Evolutionary conservation across 306 rosid species (phyloP), one percentile per base, ranked within the genome.

Genomic region (Lupinus albus): DNA sequence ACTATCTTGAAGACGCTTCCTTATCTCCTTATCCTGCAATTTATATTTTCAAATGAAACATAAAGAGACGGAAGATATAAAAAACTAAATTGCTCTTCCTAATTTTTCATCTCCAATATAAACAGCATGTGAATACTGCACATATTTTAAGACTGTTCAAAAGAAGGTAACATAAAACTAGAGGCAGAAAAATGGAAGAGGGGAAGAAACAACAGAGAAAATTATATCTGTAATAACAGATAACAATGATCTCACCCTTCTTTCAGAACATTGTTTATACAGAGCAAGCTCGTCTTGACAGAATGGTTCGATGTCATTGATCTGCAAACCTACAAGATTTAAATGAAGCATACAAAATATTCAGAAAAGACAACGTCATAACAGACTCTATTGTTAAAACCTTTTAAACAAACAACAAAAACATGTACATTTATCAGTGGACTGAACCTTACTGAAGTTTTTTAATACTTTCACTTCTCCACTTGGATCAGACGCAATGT

Each of bases 221-320:
- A 39, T 49, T 45, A 35, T 6, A 67, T 76, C 42, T 11, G 41
- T 16, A 53, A 28, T 16, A 54, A 28, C 38, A 28, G 39, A 35
- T 18, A 71, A 8, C 49, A 64, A 67, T 48, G 28, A 14, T 72
- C 89, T 86, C 84, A 93, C 97, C 84, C 96, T 87, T 80, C 75
- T 88, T 52, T 86, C 94, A 75, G 94, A 69, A 10, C 99, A 90
- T 65, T 90, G 86, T 61, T 81, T 84, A 78, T 88, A 89, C 45
- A 93, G 35, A 49, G 77, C 94, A 77, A 93, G 81, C 87, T 89
- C 96, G 46, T 90, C 97, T 81, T 93, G 99, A 79, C 99, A 90
- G 75, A 90, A 93, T 28, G 97, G 97, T 81, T 93, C 99, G 12
- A 93, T 86, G 80, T 93, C 92, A 68, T 94, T 90, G 77, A 94